These are phyloP conservation scores for Hypholoma sublateritium DNA, from an alignment of 768 basidiomycete species.

Conservation along the genomic window DNA sequence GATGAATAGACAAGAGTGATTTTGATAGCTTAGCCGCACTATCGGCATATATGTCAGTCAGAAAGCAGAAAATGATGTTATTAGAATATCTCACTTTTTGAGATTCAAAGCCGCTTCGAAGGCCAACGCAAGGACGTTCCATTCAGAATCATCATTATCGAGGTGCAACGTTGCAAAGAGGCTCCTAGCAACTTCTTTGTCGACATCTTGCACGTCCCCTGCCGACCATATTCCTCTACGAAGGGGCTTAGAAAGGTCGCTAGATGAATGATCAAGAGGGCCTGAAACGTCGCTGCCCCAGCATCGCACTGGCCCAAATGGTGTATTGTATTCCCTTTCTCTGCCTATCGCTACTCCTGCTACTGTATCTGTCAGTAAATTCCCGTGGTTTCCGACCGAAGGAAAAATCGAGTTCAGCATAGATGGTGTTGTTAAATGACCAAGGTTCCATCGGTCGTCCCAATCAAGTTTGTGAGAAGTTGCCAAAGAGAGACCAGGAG, in stretches of 20 bases:
- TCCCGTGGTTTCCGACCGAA: slow-evolving; percentile 23
- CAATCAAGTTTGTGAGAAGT: slow-evolving; percentile 32
- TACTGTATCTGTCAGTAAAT: slow-evolving; percentile 54
- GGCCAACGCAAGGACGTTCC: slow-evolving; percentile 65
- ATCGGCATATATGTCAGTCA: not conserved
- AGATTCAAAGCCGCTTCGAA: slow-evolving; percentile 63
- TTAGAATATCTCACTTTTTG: slow-evolving; percentile 46
- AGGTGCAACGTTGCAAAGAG: slow-evolving; percentile 60
- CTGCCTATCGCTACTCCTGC: slow-evolving; percentile 68
- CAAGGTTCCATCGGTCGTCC: slow-evolving; percentile 71
- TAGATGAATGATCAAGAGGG: slow-evolving; percentile 46
- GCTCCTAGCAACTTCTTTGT: slow-evolving; percentile 49
- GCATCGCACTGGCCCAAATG: slow-evolving; percentile 67
- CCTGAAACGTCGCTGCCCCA: slow-evolving; percentile 59
- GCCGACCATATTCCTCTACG: slow-evolving; percentile 37
- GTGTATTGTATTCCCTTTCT: slow-evolving; percentile 57
- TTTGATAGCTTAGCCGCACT: slow-evolving; percentile 76
- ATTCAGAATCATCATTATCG: slow-evolving; percentile 50
- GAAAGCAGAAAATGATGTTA: not conserved
- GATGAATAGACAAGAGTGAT: slow-evolving; percentile 51
- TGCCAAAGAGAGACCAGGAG: slow-evolving; percentile 61
- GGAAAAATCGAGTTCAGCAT: slow-evolving; percentile 59
- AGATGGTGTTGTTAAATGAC: slow-evolving; percentile 41
- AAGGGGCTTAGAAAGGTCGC: slow-evolving; percentile 21
- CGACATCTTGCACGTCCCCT: slow-evolving; percentile 51